Evolutionary conservation across 2,329 filamentous ascomycete species (phyloP), one percentile per base, ranked within the genome.

Genomic region (Stagonosporopsis rhizophila): DNA sequence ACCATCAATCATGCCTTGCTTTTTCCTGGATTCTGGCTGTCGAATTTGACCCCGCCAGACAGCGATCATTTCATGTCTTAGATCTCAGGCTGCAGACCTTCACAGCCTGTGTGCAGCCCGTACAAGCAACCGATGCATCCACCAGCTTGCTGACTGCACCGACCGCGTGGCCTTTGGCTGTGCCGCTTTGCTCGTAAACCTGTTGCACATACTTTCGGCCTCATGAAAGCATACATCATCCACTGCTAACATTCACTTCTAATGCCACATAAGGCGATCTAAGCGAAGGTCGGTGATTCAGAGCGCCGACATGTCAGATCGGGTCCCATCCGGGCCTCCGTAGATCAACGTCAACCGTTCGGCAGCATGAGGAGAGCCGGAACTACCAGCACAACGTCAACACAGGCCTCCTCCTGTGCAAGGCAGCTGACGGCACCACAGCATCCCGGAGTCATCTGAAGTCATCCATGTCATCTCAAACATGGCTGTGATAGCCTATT

Each of bases 281-380:
- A 27, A 47, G 53, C 47, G 35, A 39, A 20, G 12, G 42, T 56
- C 53, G 53, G 53, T 15, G 38, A 12, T 44, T 44, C 5, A 8
- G 37, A n/a, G 34, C 6, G 25, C 53, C 53, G 53, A 56, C 27
- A 47, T 4, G 53, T 56, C 35, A 56, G 48, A 44, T 44, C 42
- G 47, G 52, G 47, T 42, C 47, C 53, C 39, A 25, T 32, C 30
- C 51, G 42, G 28, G 42, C 50, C 28, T 39, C 50, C 46, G 30
- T 46, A 15, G 47, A 56, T 56, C 47, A 56, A 56, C 55, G 50
- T 58, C 55, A 42, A 50, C 41, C 37, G 19, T 38, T 30, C 55
- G 55, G 55, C 49, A 50, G 47, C 53, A 46, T 19, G 55, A 49
- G 55, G 55, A 58, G 55, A 58, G 44, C 55, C 55, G 55, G 30